Conservation (phyloP, 257 asterid species). For the Plantago ovata region DNA sequence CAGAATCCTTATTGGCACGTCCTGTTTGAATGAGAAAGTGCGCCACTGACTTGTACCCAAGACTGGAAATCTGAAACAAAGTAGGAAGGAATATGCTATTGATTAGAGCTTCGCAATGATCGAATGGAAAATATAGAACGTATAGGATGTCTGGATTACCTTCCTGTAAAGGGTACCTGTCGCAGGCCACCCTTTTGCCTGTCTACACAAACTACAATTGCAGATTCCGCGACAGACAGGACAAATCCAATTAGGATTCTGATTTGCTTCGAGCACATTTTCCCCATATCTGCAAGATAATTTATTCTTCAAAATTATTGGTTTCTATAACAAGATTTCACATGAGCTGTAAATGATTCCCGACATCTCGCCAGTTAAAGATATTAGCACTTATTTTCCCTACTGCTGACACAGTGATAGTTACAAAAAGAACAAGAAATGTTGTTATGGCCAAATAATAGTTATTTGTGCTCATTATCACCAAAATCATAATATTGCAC, state of each 20-base stretch:
- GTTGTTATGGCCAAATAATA: too few species aligned
- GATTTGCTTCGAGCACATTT: conserved; percentile 83
- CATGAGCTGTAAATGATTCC: too few species aligned
- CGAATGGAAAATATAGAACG: not conserved
- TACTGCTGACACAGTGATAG: too few species aligned
- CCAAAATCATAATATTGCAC: too few species aligned
- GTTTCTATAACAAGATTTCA: too few species aligned
- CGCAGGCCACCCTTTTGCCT: conserved; percentile 95
- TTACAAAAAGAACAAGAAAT: too few species aligned
- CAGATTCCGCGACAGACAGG: conserved; percentile 94
- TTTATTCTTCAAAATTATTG: not conserved
- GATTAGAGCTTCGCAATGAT: not conserved
- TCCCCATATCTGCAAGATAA: conserved; percentile 70
- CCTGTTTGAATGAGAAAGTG: conserved; percentile 92
- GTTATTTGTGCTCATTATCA: too few species aligned
- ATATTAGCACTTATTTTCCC: too few species aligned
- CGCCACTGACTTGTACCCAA: conserved; percentile 92
- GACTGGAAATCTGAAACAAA: conserved; percentile 46
- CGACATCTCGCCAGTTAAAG: too few species aligned
- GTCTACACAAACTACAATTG: conserved; percentile 97
- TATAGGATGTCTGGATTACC: conserved; percentile 35
- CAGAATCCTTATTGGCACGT: conserved; percentile 33
- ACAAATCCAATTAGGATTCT: conserved; percentile 83
- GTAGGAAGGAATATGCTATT: not conserved
- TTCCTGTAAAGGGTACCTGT: conserved; percentile 80